These are phyloP conservation scores for Fusarium denticulatum DNA, from an alignment of 2,329 filamentous ascomycete species.

Conservation along the genomic window DNA sequence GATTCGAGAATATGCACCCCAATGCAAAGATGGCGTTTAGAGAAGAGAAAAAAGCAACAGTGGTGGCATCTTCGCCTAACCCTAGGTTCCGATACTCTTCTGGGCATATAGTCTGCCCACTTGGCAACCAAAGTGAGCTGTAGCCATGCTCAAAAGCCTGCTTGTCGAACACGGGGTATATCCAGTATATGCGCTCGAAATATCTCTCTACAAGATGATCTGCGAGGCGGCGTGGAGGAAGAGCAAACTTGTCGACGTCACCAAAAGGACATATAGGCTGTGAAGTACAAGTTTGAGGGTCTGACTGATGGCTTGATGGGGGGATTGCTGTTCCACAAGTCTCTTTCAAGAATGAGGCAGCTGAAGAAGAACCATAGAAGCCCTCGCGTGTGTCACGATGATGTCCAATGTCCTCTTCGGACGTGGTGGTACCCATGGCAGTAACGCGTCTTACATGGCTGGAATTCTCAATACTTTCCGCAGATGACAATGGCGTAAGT, in stretches of 20 bases:
- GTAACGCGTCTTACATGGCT: not conserved
- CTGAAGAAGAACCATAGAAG: not conserved
- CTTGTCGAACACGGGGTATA: not conserved
- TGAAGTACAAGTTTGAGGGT: not conserved
- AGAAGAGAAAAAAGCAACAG: not conserved
- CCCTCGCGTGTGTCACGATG: not conserved
- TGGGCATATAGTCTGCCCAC: not conserved
- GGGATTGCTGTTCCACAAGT: not conserved
- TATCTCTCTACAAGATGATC: not conserved
- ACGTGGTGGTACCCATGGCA: not conserved
- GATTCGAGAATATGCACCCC: not conserved
- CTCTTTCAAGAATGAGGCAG: not conserved
- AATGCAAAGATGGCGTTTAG: not conserved
- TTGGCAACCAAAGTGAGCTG: not conserved
- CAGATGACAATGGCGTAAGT: not conserved
- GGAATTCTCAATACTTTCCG: not conserved
- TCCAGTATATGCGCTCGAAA: not conserved
- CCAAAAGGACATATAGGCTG: not conserved
- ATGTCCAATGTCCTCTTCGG: not conserved
- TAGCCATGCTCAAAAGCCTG: not conserved
- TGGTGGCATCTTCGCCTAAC: not conserved
- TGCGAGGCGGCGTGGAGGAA: not conserved
- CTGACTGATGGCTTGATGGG: fast-evolving
- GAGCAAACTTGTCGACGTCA: not conserved
- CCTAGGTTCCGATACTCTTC: not conserved